phyloP scores from a whole-genome alignment of 805 yeast species.

The Candida mattraensis region DNA sequence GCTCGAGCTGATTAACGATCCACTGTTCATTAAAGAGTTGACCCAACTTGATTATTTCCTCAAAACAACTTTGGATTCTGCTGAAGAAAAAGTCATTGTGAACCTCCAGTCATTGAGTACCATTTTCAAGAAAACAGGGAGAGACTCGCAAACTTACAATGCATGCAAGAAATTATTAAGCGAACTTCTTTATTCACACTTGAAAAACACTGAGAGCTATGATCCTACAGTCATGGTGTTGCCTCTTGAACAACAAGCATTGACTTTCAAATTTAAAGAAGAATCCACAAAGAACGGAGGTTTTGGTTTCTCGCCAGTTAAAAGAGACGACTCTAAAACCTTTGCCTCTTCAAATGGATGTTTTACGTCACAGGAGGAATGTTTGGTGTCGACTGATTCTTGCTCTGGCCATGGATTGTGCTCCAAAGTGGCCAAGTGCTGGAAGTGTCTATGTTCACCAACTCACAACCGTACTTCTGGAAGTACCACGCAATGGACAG shows the following conservation, averaged over 20 bases:
- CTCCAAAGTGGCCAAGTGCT: conserved; percentile 41
- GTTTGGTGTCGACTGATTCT: conserved; percentile 45
- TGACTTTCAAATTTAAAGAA: conserved; percentile 20
- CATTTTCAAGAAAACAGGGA: conserved; percentile 44
- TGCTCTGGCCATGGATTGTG: conserved; percentile 60
- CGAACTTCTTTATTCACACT: conserved; percentile 27
- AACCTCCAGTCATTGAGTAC: conserved; percentile 44
- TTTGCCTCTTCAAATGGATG: conserved; percentile 27
- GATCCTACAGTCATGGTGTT: conserved; percentile 35
- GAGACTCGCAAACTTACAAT: conserved; percentile 40
- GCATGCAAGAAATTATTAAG: conserved; percentile 39
- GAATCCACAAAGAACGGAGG: conserved; percentile 4
- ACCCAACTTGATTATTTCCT: conserved; percentile 46
- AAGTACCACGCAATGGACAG: conserved; percentile 55
- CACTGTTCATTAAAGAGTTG: conserved; percentile 47
- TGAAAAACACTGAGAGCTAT: conserved; percentile 13
- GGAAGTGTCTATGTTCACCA: conserved; percentile 52
- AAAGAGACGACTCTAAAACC: conserved; percentile 23
- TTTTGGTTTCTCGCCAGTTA: conserved; percentile 17
- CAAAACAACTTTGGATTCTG: conserved; percentile 20
- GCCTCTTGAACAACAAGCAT: conserved; percentile 30
- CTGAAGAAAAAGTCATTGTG: conserved; percentile 34
- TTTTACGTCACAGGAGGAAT: conserved; percentile 45
- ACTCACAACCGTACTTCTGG: conserved; percentile 41
- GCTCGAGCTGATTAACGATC: conserved; percentile 41